Conservation (phyloP, 2,329 filamentous ascomycete genomes). For the Aureobasidium lini region DNA sequence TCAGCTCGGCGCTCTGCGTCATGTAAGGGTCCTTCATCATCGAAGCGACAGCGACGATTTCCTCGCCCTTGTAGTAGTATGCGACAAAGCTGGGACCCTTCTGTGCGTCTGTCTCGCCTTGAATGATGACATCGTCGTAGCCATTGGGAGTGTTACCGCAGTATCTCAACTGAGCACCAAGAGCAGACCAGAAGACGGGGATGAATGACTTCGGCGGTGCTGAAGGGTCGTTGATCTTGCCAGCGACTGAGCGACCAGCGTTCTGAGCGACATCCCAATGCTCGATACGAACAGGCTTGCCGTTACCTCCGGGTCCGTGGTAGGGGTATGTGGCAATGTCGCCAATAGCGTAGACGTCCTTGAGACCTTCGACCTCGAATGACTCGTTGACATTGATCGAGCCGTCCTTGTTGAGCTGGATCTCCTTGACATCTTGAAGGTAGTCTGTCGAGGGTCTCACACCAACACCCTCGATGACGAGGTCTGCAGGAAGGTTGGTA, state of each 20-base stretch:
- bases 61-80: constrained; percentile 81
- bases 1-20: constrained; percentile 74
- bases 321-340: constrained; percentile 96
- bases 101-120: constrained; percentile 60
- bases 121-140: constrained; percentile 77
- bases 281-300: constrained; percentile 73
- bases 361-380: constrained; percentile 67
- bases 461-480: constrained; percentile 87
- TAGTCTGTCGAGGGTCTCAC: constrained; percentile 81
- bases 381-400: constrained; percentile 73
- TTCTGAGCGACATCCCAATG: constrained; percentile 99
- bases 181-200: constrained; percentile 92
- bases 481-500: constrained; percentile 72
- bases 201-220: constrained; percentile 65
- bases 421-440: constrained; percentile 61
- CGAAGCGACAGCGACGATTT: constrained; percentile 79
- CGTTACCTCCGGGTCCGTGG: constrained; percentile 75
- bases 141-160: constrained; percentile 79
- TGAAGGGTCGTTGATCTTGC: constrained; percentile 62
- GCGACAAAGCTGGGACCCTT: constrained; percentile 67
- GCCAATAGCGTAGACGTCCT: constrained; percentile 85
- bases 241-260: constrained; percentile 70
- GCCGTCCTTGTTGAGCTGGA: constrained; percentile 78
- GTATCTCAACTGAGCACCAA: constrained; percentile 84
- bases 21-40: constrained; percentile 89